Base-by-base conservation (phyloP, 257 asterid species). In the Buddleja alternifolia region DNA sequence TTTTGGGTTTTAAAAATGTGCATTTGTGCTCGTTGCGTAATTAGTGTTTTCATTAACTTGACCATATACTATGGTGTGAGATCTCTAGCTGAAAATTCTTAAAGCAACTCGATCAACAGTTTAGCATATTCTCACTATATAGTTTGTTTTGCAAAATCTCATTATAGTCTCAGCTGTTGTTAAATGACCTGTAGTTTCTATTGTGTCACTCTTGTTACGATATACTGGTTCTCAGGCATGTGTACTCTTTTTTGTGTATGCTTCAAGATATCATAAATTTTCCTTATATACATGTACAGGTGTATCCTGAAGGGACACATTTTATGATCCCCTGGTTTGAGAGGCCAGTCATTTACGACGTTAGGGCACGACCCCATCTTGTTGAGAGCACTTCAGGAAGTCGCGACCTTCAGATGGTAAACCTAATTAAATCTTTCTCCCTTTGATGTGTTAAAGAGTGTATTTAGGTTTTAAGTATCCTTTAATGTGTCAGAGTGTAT, bases 341-440 rank as follows among this genome's bases (percentile, higher is more conserved):
- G 70, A 77, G 92, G 73, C 89, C 89, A 47, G 53, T 63, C 61
- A 77, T 85, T 25, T 85, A 80, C 72, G 92, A 85, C 73, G 83
- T 83, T 34, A 88, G 87, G 39, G 88, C 92, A 29, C 80, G 82
- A 40, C 84, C 92, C 70, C 75, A 81, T 68, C 70, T 77, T 14
- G 83, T 86, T 44, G 83, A 81, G 54, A 77, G 89, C 73, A 79
- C 85, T 23, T 83, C 89, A 0, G 89, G 92, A 46, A 85, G 89
- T 77, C 85, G 87, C 37, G 87, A 83, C 23, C 89, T 85, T 64
- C 92, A 85, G 74, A 85, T 81, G 89, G 87, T 85, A 77, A 42
- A 14, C 58, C 57, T 32, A n/a, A 37, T 23, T 7, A 56, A 17
- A 7, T 8, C 1, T 25, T n/a, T 12, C 44, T 68, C 65, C 32